Conservation (phyloP, 352 stramenopile species). For the Phytophthora hibernalis region DNA sequence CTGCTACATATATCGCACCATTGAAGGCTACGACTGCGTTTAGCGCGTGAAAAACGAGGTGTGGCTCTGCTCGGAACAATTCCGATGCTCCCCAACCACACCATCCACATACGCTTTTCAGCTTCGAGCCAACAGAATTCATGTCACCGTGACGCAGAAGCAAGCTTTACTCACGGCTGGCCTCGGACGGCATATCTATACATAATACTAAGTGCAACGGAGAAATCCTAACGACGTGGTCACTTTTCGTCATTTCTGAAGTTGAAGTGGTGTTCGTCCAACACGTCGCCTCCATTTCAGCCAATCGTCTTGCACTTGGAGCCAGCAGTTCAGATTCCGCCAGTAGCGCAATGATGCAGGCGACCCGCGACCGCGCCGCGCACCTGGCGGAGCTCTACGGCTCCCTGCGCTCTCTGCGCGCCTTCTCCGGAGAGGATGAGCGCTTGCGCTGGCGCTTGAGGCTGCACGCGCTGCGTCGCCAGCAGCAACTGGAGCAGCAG, state of each 20-base stretch:
- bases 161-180: not conserved
- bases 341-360: constrained; percentile 15
- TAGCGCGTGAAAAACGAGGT: constrained; percentile 2
- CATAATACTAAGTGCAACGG: no score
- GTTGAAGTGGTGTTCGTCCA: constrained; percentile 12
- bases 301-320: constrained; percentile 17
- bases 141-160: not conserved
- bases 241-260: constrained; percentile 10
- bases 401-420: constrained; percentile 25
- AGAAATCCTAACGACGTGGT: no score
- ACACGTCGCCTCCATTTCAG: constrained; percentile 7
- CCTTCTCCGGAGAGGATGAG: constrained; percentile 43
- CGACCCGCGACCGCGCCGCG: constrained; percentile 29
- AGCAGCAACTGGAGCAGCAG: constrained; percentile 39
- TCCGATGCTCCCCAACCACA: not conserved
- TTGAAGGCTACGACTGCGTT: not conserved
- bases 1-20: not conserved
- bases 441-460: constrained; percentile 48
- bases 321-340: constrained; percentile 20
- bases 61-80: not conserved
- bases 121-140: not conserved
- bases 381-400: constrained; percentile 35
- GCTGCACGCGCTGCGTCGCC: constrained; percentile 44
- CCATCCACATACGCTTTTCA: not conserved
- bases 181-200: no score